phyloP scores from a whole-genome alignment of 2,329 filamentous ascomycete genomes.

The Aspergillus tubingensis region DNA sequence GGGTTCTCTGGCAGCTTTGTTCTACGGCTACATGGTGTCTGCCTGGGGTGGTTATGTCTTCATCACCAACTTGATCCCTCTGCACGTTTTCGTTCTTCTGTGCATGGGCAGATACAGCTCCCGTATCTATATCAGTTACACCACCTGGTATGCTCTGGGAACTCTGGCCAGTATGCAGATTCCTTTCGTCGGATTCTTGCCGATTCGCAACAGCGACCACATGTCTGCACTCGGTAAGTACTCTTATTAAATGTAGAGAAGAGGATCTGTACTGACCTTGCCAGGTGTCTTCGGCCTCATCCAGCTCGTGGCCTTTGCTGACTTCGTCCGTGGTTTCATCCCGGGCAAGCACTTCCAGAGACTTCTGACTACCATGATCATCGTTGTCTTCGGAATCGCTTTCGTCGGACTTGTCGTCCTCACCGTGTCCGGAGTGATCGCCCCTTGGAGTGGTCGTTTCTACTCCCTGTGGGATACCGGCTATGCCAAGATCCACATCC shows the following conservation, averaged over 20 bases:
- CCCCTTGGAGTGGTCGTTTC: conserved; percentile 97
- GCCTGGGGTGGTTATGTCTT: conserved; percentile 99
- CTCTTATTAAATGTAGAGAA: not conserved
- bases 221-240: conserved; percentile 88
- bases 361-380: conserved; percentile 74
- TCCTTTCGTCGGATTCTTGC: conserved; percentile 96
- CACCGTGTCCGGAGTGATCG: conserved; percentile 86
- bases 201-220: conserved; percentile 95
- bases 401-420: conserved; percentile 76
- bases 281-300: conserved; percentile 91
- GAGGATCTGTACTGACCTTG: conserved; percentile 23
- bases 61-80: conserved; percentile 94
- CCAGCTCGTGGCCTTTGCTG: conserved; percentile 88
- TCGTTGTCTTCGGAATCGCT: conserved; percentile 71
- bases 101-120: conserved; percentile 97
- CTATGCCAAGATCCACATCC: conserved; percentile 98
- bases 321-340: conserved; percentile 85
- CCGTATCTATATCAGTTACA: conserved; percentile 92
- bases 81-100: conserved; percentile 91
- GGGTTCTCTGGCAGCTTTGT: conserved; percentile 90
- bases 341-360: conserved; percentile 93
- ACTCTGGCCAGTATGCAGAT: conserved; percentile 99
- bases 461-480: conserved; percentile 99
- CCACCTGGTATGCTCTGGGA: conserved; percentile 95
- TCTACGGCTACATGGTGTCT: conserved; percentile 99